These are phyloP conservation scores for Phytophthora idaei DNA, from an alignment of 352 stramenopile genomes.

Conservation along the genomic window DNA sequence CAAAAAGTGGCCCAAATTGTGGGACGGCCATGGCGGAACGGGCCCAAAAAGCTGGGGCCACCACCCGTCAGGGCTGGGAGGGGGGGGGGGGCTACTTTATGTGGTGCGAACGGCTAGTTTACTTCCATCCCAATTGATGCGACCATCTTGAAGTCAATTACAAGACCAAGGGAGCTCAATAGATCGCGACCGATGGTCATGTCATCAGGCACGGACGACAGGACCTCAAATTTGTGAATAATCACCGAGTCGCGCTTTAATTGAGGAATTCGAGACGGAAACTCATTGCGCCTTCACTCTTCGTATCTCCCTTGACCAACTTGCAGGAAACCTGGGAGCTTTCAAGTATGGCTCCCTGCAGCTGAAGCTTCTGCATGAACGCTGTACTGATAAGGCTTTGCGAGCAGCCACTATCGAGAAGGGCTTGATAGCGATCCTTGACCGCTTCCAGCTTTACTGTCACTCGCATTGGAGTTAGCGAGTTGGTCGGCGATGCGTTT, in stretches of 20 bases:
- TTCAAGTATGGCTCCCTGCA: background rate
- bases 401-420: slow-evolving; percentile 12
- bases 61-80: no score
- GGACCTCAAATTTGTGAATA: slow-evolving; percentile 10
- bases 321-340: slow-evolving; percentile 1
- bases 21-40: no score
- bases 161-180: slow-evolving; percentile 3
- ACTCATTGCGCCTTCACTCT: background rate
- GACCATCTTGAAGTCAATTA: slow-evolving; percentile 6
- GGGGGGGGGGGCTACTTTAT: no score
- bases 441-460: slow-evolving; percentile 7
- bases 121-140: slow-evolving; percentile 4
- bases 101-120: background rate
- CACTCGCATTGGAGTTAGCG: background rate
- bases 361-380: slow-evolving; percentile 1
- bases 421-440: slow-evolving; percentile 1
- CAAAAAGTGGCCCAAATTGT: no score
- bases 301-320: background rate
- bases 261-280: slow-evolving; percentile 6
- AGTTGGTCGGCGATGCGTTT: background rate
- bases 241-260: slow-evolving; percentile 15
- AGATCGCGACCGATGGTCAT: slow-evolving; percentile 8
- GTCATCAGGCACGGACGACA: background rate
- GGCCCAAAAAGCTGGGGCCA: no score
- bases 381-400: background rate